Base-by-base conservation (phyloP, 345 rosid species). In the Brassica cretica region DNA sequence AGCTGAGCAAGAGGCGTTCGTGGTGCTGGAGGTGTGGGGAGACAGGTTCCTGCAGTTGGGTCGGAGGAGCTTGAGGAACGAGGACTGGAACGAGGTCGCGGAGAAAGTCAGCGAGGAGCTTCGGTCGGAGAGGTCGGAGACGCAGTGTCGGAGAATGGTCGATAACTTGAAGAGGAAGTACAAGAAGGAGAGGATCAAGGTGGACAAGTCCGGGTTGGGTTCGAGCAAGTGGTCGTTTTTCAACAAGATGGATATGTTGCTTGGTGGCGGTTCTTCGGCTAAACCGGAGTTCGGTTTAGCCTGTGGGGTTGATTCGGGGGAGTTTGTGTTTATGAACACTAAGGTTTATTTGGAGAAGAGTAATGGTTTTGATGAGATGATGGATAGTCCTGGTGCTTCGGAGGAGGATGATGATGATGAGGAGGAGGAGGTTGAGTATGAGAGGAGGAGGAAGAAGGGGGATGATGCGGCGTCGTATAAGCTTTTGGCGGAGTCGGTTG, bases 131-230 rank as follows among this genome's bases (percentile, higher is more conserved):
- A 86, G 89, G 69, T 85, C 95, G 0, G 98, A 96, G 77, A 89
- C 89, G 0, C 97, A 93, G 37, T 96, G 99, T 73, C 81, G 98
- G 64, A 91, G 89, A 72, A 90, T 94, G 35, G 76, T 96, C 80
- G 99, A 96, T 80, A 86, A 89, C 0, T 79, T 96, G 86, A 96
- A 96, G 88, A 93, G 93, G 85, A 96, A 91, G 88, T 96, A 93
- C 64, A 90, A 90, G 82, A 91, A 93, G 82, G 98, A 96, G 86
- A 96, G 85, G 87, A 66, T 49, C 37, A 89, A 77, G 80, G 14
- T 84, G 18, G 94, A 86, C 79, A 74, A 78, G 62, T 71, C 82
- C 0, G 85, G 88, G 2, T 78, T 79, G 24, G 71, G 72, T 64
- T 72, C 85, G 11, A 90, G 88, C 86, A 91, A 87, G 65, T 96